These are phyloP conservation scores for Pseudocohnilembus persalinus DNA, from an alignment of 169 alveolate genomes.

Conservation along the genomic window DNA sequence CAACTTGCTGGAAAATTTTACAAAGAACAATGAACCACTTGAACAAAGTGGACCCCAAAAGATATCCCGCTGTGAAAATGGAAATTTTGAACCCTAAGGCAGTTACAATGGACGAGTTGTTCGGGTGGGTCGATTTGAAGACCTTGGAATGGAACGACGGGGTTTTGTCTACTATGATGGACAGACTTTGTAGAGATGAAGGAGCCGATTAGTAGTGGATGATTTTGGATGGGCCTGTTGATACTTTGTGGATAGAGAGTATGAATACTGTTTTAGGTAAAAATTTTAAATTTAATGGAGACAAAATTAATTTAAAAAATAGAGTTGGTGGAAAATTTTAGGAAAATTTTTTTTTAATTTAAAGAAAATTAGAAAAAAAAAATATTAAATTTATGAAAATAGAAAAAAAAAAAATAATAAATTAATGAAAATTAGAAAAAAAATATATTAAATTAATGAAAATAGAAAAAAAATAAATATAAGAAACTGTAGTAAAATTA, in stretches of 20 bases:
- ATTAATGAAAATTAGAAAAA: too few species aligned
- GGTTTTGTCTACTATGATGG: slow-evolving; percentile 76
- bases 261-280: slow-evolving; percentile 90
- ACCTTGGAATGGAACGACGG: slow-evolving; percentile 91
- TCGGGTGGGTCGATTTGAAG: slow-evolving; percentile 80
- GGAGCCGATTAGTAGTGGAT: slow-evolving; percentile 84
- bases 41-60: slow-evolving; percentile 46
- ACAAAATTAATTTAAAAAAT: too few species aligned
- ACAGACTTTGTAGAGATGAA: slow-evolving; percentile 77
- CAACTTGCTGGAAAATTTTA: slow-evolving; percentile 80
- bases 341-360: too few species aligned
- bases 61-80: slow-evolving; percentile 72
- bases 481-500: too few species aligned
- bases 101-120: slow-evolving; percentile 80
- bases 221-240: slow-evolving; percentile 91
- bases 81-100: slow-evolving; percentile 87
- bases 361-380: too few species aligned
- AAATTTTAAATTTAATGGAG: too few species aligned
- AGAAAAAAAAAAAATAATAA: too few species aligned
- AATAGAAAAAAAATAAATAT: too few species aligned
- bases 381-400: too few species aligned
- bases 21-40: slow-evolving; percentile 67
- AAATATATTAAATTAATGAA: too few species aligned
- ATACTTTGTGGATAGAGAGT: slow-evolving; percentile 90
- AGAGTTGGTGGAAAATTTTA: too few species aligned